A percentile compares a stretch with the other conserved stretches of the same genome.
phyloP scores from a whole-genome alignment of 2,329 filamentous ascomycete genomes.

The Biscogniauxia marginata region DNA sequence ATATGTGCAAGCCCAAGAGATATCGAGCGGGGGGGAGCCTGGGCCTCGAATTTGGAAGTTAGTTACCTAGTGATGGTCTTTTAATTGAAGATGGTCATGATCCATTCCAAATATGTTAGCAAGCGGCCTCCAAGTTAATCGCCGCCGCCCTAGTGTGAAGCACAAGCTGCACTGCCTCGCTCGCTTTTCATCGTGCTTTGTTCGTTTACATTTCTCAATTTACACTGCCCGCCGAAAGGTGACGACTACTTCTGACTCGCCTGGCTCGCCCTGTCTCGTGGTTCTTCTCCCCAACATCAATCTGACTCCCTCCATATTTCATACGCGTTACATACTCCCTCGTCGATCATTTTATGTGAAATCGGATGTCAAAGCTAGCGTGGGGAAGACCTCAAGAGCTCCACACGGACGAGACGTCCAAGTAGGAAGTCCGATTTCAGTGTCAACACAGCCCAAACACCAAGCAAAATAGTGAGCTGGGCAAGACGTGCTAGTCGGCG shows the following conservation, averaged over 20 bases:
- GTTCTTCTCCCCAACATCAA: neutral
- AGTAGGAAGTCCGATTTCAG: neutral
- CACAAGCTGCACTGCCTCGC: neutral
- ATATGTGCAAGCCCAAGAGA: neutral
- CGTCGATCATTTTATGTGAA: neutral
- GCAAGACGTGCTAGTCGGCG: neutral
- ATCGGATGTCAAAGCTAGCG: neutral
- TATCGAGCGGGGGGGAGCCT: neutral
- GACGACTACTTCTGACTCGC: neutral
- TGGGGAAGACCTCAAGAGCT: neutral
- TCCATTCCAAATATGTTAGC: neutral
- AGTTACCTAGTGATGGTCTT: neutral
- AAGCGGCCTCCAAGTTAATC: conserved; percentile 16
- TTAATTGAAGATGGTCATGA: neutral
- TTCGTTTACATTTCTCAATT: neutral
- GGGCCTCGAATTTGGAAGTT: neutral
- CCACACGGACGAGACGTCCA: neutral
- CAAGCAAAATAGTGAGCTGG: neutral
- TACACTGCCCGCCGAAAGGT: conserved; percentile 9
- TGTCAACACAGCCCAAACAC: neutral
- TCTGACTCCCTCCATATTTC: neutral
- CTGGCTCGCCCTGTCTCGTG: neutral
- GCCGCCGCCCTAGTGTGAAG: conserved; percentile 10
- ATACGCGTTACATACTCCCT: neutral
- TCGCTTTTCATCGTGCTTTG: neutral